Conservation (phyloP, 2,329 filamentous ascomycete species). For the Helminthosporium solani region DNA sequence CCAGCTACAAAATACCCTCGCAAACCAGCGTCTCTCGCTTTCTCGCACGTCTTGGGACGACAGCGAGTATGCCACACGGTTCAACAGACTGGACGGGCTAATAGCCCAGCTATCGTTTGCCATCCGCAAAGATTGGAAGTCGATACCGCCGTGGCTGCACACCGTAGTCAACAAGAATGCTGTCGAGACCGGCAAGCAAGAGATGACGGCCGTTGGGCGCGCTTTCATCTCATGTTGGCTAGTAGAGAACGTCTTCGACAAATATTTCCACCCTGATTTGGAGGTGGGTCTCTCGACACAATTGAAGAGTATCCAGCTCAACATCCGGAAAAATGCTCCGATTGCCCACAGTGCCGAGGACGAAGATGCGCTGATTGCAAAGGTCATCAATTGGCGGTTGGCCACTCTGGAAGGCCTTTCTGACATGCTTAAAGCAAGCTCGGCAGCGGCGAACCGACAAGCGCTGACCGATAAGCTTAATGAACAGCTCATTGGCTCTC, state of each 20-base stretch:
- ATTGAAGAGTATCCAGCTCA: slow-evolving; percentile 83
- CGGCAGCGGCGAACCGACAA: slow-evolving; percentile 65
- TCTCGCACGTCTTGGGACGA: slow-evolving; percentile 94
- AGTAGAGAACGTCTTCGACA: slow-evolving; percentile 85
- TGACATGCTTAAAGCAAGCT: slow-evolving; percentile 64
- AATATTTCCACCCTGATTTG: slow-evolving; percentile 87
- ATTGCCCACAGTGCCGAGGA: slow-evolving; percentile 78
- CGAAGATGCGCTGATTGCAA: slow-evolving; percentile 80
- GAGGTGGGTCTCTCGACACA: slow-evolving; percentile 73
- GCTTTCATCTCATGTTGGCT: slow-evolving; percentile 89
- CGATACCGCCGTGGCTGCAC: slow-evolving; percentile 76
- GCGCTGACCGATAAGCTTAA: slow-evolving; percentile 61
- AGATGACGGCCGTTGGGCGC: slow-evolving; percentile 94
- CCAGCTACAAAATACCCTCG: slow-evolving; percentile 93
- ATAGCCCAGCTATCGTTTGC: slow-evolving; percentile 95
- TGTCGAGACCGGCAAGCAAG: slow-evolving; percentile 83
- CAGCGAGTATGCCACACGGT: slow-evolving; percentile 86
- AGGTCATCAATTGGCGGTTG: slow-evolving; percentile 90
- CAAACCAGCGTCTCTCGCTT: slow-evolving; percentile 90
- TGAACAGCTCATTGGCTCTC: slow-evolving; percentile 65
- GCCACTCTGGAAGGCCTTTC: slow-evolving; percentile 89
- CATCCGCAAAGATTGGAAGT: slow-evolving; percentile 90
- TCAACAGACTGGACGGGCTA: slow-evolving; percentile 86
- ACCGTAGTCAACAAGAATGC: slow-evolving; percentile 82
- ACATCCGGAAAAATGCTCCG: slow-evolving; percentile 76